phyloP scores from a whole-genome alignment of 371 early-diverging fungal genomes.

The Mucor indicus region DNA sequence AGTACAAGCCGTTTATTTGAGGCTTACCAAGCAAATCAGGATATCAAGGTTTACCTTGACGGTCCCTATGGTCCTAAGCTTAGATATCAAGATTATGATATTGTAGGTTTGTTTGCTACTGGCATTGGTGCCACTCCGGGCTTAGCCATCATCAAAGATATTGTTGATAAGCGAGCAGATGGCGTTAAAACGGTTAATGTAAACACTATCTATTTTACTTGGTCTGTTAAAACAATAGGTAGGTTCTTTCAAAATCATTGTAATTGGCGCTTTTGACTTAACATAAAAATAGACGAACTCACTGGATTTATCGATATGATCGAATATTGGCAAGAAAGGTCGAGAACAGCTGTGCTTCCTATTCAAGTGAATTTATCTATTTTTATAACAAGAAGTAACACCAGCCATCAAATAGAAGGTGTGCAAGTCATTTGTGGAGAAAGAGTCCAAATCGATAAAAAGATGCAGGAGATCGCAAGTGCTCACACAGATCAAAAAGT shows the following conservation, averaged over 20 bases:
- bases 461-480: no score
- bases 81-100: slow-evolving; percentile 38
- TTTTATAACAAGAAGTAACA: no score
- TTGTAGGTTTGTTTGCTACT: slow-evolving; percentile 29
- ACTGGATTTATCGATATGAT: no score
- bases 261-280: no score
- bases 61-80: slow-evolving; percentile 44
- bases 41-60: slow-evolving; percentile 31
- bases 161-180: slow-evolving; percentile 30
- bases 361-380: no score
- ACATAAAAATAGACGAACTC: no score
- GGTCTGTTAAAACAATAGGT: slow-evolving; percentile 37
- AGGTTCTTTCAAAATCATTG: slow-evolving; percentile 7
- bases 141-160: slow-evolving; percentile 37
- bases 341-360: no score
- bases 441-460: no score
- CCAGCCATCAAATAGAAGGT: no score
- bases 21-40: slow-evolving; percentile 2
- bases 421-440: no score
- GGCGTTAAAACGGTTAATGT: slow-evolving; percentile 36
- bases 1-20: slow-evolving; percentile 25
- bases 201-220: slow-evolving; percentile 38
- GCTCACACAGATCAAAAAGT: no score
- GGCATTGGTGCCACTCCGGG: slow-evolving; percentile 51
- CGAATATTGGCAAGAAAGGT: no score